Evolutionary conservation across 768 basidiomycete genomes (phyloP).

Genomic region (Russula sp.): DNA sequence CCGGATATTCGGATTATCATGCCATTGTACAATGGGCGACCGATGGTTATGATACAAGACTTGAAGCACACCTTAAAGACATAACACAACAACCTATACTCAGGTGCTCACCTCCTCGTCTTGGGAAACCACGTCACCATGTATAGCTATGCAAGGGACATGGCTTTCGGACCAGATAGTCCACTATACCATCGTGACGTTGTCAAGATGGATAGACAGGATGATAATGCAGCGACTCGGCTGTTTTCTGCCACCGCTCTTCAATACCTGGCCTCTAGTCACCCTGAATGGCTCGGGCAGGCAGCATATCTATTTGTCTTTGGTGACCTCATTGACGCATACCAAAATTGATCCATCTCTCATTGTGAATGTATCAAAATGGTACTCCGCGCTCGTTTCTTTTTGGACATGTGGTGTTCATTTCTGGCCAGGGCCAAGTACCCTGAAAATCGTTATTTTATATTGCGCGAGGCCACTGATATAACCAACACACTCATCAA

Average conservation of each 20-base stretch:
- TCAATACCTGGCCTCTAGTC: neutral
- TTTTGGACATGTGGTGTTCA: too few species aligned
- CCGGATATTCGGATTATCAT: too few species aligned
- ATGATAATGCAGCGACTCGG: neutral
- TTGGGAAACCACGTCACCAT: neutral
- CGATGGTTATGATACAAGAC: too few species aligned
- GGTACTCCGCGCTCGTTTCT: neutral
- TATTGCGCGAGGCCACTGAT: too few species aligned
- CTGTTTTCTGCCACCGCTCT: too few species aligned
- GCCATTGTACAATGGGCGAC: too few species aligned
- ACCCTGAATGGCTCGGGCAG: neutral
- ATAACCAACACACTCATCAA: too few species aligned
- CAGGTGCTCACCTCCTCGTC: neutral
- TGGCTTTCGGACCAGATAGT: neutral
- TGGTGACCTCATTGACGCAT: neutral
- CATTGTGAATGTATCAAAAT: neutral
- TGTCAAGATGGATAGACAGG: neutral
- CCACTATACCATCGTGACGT: neutral
- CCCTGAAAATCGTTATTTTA: too few species aligned
- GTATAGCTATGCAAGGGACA: too few species aligned
- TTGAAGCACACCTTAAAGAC: neutral
- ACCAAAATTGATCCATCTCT: neutral
- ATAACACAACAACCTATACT: neutral
- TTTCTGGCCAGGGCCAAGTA: too few species aligned
- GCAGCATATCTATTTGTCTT: neutral